Percentiles rank a stretch among this genome's conserved stretches.
These are phyloP conservation scores for Globisporangium perplexum DNA, from an alignment of 352 stramenopile genomes.

Conservation along the genomic window DNA sequence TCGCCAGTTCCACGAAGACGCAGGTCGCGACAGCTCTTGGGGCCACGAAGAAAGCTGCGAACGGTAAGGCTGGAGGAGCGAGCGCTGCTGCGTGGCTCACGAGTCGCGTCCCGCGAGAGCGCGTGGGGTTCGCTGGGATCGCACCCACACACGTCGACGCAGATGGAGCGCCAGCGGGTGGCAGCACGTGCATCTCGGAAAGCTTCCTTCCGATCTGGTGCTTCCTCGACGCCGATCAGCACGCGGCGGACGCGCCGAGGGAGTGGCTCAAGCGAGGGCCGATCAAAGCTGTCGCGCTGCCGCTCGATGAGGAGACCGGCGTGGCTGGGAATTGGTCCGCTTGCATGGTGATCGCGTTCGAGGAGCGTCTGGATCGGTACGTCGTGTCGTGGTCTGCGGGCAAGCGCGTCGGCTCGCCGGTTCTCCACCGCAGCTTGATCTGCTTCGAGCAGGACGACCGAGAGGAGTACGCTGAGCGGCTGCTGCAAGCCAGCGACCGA, in stretches of 20 bases:
- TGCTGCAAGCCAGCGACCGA: conserved; percentile 33
- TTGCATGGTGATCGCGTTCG: conserved; percentile 72
- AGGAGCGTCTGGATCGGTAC: conserved; percentile 34
- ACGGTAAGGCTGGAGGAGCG: conserved; percentile 13
- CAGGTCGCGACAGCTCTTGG: not conserved
- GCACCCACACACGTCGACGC: not conserved
- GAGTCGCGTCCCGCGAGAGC: conserved; percentile 30
- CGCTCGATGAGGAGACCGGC: conserved; percentile 51
- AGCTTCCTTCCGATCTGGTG: conserved; percentile 72
- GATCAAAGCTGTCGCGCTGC: conserved; percentile 60
- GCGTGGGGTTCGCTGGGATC: conserved; percentile 38
- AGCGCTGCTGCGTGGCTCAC: conserved; percentile 45
- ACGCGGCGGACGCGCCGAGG: conserved; percentile 10
- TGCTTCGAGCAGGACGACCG: conserved; percentile 57
- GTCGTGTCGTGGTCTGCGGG: conserved; percentile 73
- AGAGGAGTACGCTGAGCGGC: conserved; percentile 35
- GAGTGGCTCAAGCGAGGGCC: conserved; percentile 24
- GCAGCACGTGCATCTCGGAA: conserved; percentile 24
- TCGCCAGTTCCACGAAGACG: not conserved
- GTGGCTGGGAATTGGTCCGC: conserved; percentile 60
- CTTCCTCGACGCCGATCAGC: conserved; percentile 49
- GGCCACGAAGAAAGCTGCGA: conserved; percentile 13
- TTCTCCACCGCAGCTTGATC: conserved; percentile 56
- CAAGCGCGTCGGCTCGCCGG: conserved; percentile 58
- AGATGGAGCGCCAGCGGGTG: not conserved